phyloP scores from a whole-genome alignment of 257 asterid species.

The Capsicum chinense region DNA sequence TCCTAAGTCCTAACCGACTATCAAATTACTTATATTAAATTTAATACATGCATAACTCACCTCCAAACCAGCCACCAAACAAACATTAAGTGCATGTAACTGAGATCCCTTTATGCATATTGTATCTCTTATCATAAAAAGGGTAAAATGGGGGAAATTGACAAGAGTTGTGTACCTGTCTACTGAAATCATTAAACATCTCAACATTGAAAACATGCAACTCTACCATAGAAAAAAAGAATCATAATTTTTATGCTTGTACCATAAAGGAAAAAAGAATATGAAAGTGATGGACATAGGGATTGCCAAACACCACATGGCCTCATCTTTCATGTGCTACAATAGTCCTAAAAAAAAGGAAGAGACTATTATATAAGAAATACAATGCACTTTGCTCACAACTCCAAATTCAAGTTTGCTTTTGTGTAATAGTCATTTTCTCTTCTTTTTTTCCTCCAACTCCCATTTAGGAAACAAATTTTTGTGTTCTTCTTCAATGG shows the following conservation, averaged over 20 bases:
- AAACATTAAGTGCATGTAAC: background rate
- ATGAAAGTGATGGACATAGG: background rate
- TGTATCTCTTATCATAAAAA: background rate
- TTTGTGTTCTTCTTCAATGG: background rate
- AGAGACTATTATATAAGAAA: background rate
- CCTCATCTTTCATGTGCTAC: slow-evolving; percentile 10
- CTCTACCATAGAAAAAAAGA: background rate
- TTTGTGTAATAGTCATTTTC: background rate
- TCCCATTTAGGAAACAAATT: background rate
- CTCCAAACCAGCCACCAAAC: too few relatives aligned
- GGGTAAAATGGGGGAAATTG: background rate
- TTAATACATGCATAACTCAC: too few relatives aligned
- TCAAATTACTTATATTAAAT: too few relatives aligned
- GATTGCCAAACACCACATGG: background rate
- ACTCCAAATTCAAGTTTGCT: background rate
- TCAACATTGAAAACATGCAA: background rate
- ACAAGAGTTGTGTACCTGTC: background rate
- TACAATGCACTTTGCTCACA: slow-evolving; percentile 9
- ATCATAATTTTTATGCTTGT: background rate
- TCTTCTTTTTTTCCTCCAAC: background rate
- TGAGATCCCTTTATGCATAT: background rate
- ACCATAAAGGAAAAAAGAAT: background rate
- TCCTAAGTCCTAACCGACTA: too few relatives aligned
- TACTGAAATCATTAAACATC: background rate
- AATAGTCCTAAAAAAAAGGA: background rate